Conservation (phyloP, 176 grass and related monocot species). For the Carex littledalei region DNA sequence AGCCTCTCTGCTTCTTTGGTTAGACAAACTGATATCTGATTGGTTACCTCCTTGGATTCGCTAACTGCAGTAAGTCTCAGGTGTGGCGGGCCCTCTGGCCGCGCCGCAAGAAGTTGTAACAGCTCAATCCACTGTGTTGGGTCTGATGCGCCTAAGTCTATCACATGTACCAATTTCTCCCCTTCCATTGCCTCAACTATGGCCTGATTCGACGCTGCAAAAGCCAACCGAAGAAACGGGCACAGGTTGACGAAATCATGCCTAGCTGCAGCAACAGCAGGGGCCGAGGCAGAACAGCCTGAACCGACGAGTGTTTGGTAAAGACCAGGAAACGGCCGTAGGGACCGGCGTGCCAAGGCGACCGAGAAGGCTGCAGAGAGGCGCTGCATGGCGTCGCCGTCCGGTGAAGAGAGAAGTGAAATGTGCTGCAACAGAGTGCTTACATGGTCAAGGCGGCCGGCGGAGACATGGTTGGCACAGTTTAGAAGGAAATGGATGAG, state of each 20-base stretch:
- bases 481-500: conserved; percentile 91
- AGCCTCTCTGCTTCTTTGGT: conserved; percentile 78
- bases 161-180: conserved; percentile 78
- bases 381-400: conserved; percentile 97
- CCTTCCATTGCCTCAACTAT: conserved; percentile 83
- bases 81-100: conserved; percentile 75
- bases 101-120: conserved; percentile 53
- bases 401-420: conserved; percentile 45
- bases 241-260: conserved; percentile 82
- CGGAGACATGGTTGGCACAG: conserved; percentile 47
- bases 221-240: conserved; percentile 73
- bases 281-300: neutral
- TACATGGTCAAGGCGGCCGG: conserved; percentile 50
- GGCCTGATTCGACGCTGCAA: conserved; percentile 58
- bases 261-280: conserved; percentile 31
- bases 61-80: conserved; percentile 67
- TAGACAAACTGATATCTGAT: conserved; percentile 47
- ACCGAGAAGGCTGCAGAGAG: conserved; percentile 56
- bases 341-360: conserved; percentile 66
- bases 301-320: conserved; percentile 45
- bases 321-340: conserved; percentile 60
- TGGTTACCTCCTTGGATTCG: conserved; percentile 45
- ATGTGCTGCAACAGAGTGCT: conserved; percentile 72
- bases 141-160: conserved; percentile 70
- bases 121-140: conserved; percentile 69